Base-by-base conservation (phyloP, 495 filamentous ascomycete genomes). In the Neurospora tetraspora region DNA sequence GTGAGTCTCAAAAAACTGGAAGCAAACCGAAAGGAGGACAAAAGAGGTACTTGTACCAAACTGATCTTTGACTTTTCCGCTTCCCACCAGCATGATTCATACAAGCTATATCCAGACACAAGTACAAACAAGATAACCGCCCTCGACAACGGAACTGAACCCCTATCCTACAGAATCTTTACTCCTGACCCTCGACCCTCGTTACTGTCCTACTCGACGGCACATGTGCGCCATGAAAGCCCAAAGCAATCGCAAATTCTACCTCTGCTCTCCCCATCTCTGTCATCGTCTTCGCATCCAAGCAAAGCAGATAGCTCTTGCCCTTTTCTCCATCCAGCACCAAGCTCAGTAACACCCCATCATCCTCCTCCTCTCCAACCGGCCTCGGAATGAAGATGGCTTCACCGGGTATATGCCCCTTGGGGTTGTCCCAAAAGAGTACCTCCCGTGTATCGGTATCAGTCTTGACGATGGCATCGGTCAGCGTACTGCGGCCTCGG, bases 361-460 rank as follows among this genome's bases (percentile, higher is more conserved):
- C 90, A 76, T 96, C 93, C 75, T 92, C 89, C 27, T 83, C 86
- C 8, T 75, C 75, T 0, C 73, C 68, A 3, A 23, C 73, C 2
- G 86, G 85, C 37, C 89, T 81, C 0, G 88, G 83, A 0, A 94
- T 83, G 73, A 95, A 94, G 65, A 94, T 90, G 0, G 91, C 84
- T 76, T 95, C 92, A 4, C 92, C 89, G 1, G 92, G 90, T 0
- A 87, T 91, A 69, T 94, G 91, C 0, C 86, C 91, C 68, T 86
- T 83, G 14, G 78, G 78, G 12, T 78, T 81, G 3, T 82, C 79
- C 92, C 89, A 93, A n/a, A 81, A 79, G 3, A 79, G 53, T 1
- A 81, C 75, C 61, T 83, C 81, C 37, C 85, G 79, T 0, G 87
- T 91, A 14, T 81, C 78, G 6, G 84, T 83, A 78, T 95, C 91